A percentile compares a stretch with the other conserved stretches of the same genome.
phyloP scores from a whole-genome alignment of 768 basidiomycete species.

The Filobasidium floriforme region DNA sequence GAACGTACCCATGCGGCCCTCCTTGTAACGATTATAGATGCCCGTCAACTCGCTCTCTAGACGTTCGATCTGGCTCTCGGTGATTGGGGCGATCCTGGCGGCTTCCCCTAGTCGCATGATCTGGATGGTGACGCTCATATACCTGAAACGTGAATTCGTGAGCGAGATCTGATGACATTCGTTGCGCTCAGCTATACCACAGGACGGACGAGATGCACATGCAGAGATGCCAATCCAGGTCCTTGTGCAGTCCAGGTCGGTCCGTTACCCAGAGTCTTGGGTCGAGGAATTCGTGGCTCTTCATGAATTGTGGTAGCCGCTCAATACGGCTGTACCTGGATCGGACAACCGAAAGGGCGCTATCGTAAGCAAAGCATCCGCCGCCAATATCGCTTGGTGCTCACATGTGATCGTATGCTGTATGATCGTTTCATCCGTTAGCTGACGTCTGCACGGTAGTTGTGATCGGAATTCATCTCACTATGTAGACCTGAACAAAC shows the following conservation, averaged over 20 bases:
- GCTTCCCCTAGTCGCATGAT: neutral
- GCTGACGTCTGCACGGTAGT: too few relatives aligned
- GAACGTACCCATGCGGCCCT: too few relatives aligned
- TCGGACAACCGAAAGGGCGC: neutral
- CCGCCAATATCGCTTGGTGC: neutral
- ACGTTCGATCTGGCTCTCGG: neutral
- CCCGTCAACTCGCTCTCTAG: neutral
- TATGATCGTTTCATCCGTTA: neutral
- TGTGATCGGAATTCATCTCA: too few relatives aligned
- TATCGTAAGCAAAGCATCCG: neutral
- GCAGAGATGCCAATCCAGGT: neutral
- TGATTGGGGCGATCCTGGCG: neutral
- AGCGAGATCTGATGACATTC: too few relatives aligned
- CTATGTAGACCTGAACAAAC: too few relatives aligned
- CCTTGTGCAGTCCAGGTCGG: neutral
- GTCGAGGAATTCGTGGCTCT: neutral
- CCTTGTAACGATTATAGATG: too few relatives aligned
- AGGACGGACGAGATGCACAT: too few relatives aligned
- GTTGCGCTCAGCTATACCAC: too few relatives aligned
- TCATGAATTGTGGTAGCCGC: neutral
- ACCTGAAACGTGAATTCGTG: neutral
- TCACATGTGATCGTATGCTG: neutral
- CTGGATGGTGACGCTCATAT: neutral
- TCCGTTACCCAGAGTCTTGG: neutral
- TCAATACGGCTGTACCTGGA: constrained; percentile 1